A percentile compares a stretch with the other conserved stretches of the same genome.
These are phyloP conservation scores for Venturia pyrina DNA, from an alignment of 2,329 filamentous ascomycete species.

Conservation along the genomic window DNA sequence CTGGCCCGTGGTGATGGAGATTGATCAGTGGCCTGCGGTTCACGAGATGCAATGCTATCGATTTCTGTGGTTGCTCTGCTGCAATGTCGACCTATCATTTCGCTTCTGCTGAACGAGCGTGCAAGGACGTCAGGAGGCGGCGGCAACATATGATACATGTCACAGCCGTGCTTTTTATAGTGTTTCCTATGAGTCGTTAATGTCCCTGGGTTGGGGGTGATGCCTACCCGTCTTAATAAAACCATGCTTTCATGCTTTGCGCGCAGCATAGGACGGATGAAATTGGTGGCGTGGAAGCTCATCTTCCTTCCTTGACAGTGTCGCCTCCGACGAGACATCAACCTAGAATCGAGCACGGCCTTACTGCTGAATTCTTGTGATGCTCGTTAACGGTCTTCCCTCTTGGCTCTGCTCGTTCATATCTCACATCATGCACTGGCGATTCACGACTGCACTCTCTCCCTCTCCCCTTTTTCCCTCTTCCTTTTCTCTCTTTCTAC, in stretches of 20 bases:
- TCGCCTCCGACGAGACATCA: too few relatives aligned
- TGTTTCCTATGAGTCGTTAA: neutral
- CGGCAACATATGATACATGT: neutral
- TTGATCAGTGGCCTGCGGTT: too few relatives aligned
- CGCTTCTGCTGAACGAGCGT: too few relatives aligned
- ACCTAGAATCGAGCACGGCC: neutral
- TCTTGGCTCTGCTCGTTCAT: neutral
- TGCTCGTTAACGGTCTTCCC: neutral
- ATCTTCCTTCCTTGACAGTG: neutral
- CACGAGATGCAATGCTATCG: too few relatives aligned
- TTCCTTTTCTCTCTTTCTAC: conserved; percentile 59
- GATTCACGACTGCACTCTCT: neutral
- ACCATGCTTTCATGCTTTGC: neutral
- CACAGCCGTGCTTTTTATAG: neutral
- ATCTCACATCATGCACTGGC: neutral
- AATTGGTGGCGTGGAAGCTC: neutral
- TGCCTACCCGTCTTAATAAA: neutral
- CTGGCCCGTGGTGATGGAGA: too few relatives aligned
- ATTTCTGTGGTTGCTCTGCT: too few relatives aligned
- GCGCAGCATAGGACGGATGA: too few relatives aligned
- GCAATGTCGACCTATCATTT: too few relatives aligned
- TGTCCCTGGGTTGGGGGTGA: neutral
- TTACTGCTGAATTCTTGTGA: neutral
- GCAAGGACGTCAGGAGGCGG: neutral
- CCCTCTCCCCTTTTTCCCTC: conserved; percentile 14